phyloP scores from a whole-genome alignment of 306 rosid species.

The Quercus alba region DNA sequence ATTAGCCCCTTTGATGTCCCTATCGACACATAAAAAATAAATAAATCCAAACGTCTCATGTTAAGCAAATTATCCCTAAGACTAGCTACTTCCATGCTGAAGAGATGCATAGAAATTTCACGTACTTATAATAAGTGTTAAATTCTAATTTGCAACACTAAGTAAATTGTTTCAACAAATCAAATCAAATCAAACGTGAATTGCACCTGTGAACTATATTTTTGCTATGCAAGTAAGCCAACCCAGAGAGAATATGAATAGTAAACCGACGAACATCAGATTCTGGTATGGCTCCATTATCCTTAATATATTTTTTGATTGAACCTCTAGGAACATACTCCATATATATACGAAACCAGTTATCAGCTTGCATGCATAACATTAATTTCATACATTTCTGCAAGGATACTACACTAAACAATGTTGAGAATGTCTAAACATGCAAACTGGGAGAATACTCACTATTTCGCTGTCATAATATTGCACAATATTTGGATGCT shows the following conservation, averaged over 20 bases:
- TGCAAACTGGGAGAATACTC: constrained; percentile 35
- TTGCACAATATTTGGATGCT: constrained; percentile 93
- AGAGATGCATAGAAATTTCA: constrained; percentile 13
- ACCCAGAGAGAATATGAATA: constrained; percentile 86
- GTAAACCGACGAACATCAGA: constrained; percentile 81
- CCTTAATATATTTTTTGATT: constrained; percentile 80
- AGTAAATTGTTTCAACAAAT: constrained; percentile 1
- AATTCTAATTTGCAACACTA: too few relatives aligned
- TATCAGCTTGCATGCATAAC: constrained; percentile 57
- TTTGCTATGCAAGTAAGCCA: constrained; percentile 74
- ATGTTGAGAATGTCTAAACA: constrained; percentile 17
- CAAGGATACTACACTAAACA: background rate
- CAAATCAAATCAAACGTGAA: background rate
- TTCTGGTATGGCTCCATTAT: constrained; percentile 93
- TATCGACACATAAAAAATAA: constrained; percentile 19
- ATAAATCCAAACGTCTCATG: background rate
- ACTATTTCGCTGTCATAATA: constrained; percentile 90
- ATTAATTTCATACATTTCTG: constrained; percentile 1
- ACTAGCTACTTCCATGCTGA: background rate
- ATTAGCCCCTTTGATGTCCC: constrained; percentile 98
- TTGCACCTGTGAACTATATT: constrained; percentile 83
- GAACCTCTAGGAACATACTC: constrained; percentile 97
- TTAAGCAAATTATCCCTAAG: background rate
- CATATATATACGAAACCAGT: constrained; percentile 75
- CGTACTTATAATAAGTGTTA: too few relatives aligned